Conservation (phyloP, 495 filamentous ascomycete genomes). For the Talaromyces ruber region DNA sequence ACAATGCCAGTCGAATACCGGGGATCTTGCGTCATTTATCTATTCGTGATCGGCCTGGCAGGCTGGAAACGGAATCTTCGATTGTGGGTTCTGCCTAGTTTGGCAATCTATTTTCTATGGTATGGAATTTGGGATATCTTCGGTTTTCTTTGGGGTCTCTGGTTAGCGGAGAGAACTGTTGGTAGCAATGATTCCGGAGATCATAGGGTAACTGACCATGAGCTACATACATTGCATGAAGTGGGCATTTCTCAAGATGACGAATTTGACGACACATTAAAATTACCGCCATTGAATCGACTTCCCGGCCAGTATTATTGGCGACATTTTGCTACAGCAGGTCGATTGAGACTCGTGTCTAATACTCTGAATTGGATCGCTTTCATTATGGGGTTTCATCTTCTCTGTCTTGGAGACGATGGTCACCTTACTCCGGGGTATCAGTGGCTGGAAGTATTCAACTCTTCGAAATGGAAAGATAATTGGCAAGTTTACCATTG, state of each 20-base stretch:
- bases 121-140: constrained; percentile 36
- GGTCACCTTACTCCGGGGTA: constrained; percentile 15
- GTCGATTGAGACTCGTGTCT: constrained; percentile 7
- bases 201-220: background rate
- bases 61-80: constrained; percentile 26
- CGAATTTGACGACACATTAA: background rate
- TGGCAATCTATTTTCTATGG: constrained; percentile 26
- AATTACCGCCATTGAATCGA: background rate
- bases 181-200: constrained; percentile 1
- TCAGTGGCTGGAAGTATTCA: constrained; percentile 12
- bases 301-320: constrained; percentile 4
- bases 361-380: background rate
- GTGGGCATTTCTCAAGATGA: background rate
- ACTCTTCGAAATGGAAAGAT: constrained; percentile 14
- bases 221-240: background rate
- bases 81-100: constrained; percentile 16
- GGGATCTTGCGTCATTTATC: constrained; percentile 36
- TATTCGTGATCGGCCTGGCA: constrained; percentile 25
- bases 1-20: constrained; percentile 42
- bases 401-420: constrained; percentile 19
- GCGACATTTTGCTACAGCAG: background rate
- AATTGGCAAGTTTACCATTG: constrained; percentile 13
- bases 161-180: constrained; percentile 29
- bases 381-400: constrained; percentile 14
- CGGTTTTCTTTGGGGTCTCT: constrained; percentile 36